phyloP scores from a whole-genome alignment of 495 filamentous ascomycete genomes.

The Neurospora sp. region DNA sequence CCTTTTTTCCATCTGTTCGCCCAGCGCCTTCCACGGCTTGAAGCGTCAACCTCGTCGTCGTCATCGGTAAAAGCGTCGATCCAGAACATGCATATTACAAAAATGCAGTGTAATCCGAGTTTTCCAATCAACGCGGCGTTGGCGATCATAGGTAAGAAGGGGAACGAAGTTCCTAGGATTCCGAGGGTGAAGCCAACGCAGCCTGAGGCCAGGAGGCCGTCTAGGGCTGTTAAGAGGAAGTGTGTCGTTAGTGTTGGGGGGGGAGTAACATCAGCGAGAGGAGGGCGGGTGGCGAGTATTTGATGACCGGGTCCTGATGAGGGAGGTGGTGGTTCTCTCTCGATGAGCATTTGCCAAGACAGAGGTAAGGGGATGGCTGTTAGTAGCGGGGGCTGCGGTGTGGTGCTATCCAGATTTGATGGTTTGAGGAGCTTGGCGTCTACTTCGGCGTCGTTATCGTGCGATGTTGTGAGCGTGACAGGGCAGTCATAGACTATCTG shows the following conservation, averaged over 20 bases:
- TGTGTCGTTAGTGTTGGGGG: constrained; percentile 5
- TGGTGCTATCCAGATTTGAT: background rate
- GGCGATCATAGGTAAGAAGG: constrained; percentile 4
- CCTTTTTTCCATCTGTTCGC: background rate
- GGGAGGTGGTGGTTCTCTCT: constrained; percentile 2
- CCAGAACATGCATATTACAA: constrained; percentile 12
- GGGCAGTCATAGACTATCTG: constrained; percentile 15
- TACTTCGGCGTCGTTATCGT: background rate
- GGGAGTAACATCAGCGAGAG: constrained; percentile 8
- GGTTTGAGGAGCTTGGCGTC: background rate
- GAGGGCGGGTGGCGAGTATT: constrained; percentile 2
- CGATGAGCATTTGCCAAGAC: constrained; percentile 15
- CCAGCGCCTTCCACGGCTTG: background rate
- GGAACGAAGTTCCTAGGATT: constrained; percentile 10
- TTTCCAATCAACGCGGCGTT: constrained; percentile 7
- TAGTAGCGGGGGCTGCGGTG: background rate
- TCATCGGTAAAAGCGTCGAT: background rate
- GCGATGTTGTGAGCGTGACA: constrained; percentile 2
- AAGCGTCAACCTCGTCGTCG: background rate
- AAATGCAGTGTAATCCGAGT: constrained; percentile 8
- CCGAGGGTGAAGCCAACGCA: constrained; percentile 14
- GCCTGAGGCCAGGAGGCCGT: constrained; percentile 13
- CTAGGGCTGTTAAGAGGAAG: constrained; percentile 13
- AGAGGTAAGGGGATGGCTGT: constrained; percentile 3
- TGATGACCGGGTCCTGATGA: background rate